Base-by-base conservation (phyloP, 306 rosid species). In the Pyrus pyrifolia region DNA sequence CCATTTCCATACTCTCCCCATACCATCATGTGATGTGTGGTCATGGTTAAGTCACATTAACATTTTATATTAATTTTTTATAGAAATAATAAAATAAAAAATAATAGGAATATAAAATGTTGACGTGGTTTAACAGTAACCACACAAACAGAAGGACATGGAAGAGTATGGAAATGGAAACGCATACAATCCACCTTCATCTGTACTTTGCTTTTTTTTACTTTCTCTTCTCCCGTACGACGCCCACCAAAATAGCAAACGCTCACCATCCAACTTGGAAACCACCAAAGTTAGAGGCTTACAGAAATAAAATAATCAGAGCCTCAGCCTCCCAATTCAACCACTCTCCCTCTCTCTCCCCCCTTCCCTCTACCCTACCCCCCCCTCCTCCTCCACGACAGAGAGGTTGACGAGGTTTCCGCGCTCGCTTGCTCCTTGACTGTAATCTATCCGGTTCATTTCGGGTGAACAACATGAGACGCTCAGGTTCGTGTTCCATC, bases 381-480 rank as follows among this genome's bases (percentile, higher is more conserved):
- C 5, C 18, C 10, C 18, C 10, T 6, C 6, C 35, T 13, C 63
- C n/a, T 59, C 68, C 38, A 17, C n/a, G 3, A 40, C 77, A 58
- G 55, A 58, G 55, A 58, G 55, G 57, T 38, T 68, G 67, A 72
- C 57, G 67, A 59, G 76, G 68, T 67, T 73, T 13, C n/a, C 6
- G 27, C n/a, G 29, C 78, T 74, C 70, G 77, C 59, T 58, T 58
- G 67, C 53, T 72, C 67, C 38, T 74, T 21, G 19, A 44, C 12
- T 71, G 53, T 67, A 5, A 7, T 12, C 38, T 27, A 18, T 12
- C 25, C 40, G 61, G 55, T 31, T 81, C 76, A 53, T 19, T 15
- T 40, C 60, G 66, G 3, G 30, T 40, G 53, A 70, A 60, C 86
- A 92, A 85, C 92, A 95, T 95, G 99, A 96, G 92, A 79, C 92